These are phyloP conservation scores for Ceratocystis albifundus DNA, from an alignment of 2,329 filamentous ascomycete species.

Conservation along the genomic window DNA sequence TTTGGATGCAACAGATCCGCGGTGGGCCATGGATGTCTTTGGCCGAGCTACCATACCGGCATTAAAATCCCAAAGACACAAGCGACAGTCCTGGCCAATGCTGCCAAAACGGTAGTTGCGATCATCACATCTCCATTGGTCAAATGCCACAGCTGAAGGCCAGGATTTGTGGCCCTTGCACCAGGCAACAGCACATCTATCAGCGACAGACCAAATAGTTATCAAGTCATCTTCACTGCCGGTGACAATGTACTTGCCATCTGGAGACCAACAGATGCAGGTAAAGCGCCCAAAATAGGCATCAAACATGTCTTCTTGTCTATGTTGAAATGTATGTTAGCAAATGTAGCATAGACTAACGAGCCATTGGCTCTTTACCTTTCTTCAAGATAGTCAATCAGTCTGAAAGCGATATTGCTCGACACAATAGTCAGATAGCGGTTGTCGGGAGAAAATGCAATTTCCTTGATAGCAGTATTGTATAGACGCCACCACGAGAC, in stretches of 20 bases:
- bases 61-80: slow-evolving; percentile 94
- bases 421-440: slow-evolving; percentile 79
- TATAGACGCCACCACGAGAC: slow-evolving; percentile 87
- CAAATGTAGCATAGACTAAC: too few species aligned
- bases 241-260: slow-evolving; percentile 89
- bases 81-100: slow-evolving; percentile 82
- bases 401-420: slow-evolving; percentile 78
- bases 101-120: slow-evolving; percentile 92
- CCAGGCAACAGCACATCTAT: slow-evolving; percentile 73
- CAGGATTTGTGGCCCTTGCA: slow-evolving; percentile 94
- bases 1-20: slow-evolving; percentile 40
- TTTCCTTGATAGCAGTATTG: slow-evolving; percentile 79
- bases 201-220: slow-evolving; percentile 85
- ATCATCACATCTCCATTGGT: slow-evolving; percentile 94
- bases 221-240: slow-evolving; percentile 93
- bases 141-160: slow-evolving; percentile 88
- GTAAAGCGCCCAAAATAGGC: slow-evolving; percentile 90
- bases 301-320: slow-evolving; percentile 73
- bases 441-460: slow-evolving; percentile 83
- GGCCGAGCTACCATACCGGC: slow-evolving; percentile 92
- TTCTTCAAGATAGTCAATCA: slow-evolving; percentile 87
- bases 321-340: slow-evolving; percentile 30
- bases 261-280: slow-evolving; percentile 94
- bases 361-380: slow-evolving; percentile 43
- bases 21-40: slow-evolving; percentile 57